Base-by-base conservation (phyloP, 148 eudicot genomes). In the Rheum nobile region DNA sequence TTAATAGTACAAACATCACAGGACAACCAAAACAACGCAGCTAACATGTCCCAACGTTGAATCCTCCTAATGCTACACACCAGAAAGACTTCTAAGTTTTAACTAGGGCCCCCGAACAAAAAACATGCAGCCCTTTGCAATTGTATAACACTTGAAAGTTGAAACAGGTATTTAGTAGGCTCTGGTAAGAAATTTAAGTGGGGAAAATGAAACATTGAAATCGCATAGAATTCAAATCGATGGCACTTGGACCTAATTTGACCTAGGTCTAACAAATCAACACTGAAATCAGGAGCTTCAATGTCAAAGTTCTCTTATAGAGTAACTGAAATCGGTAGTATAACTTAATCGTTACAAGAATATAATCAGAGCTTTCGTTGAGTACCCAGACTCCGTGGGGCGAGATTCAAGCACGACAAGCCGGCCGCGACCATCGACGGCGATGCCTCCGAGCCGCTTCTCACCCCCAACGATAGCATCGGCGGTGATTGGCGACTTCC, bases 401-500 rank as follows among this genome's bases (percentile, higher is more conserved):
- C 97, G 91, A 69, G 90, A 85, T 67, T 94, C 98, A 38, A 91
- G 84, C 96, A 91, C 88, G 80, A 89, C 76, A 52, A 91, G 91
- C 19, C 82, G 84, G 43, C 93, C 96, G 0, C n/a, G 42, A 6
- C 90, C 83, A 52, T 91, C 98, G 19, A 89, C 91, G 10, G 93
- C 79, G 71, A 83, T 67, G 65, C 90, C 98, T 24, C 96, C 96
- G 38, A 94, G 88, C 2, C 98, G 84, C 75, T 89, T 91, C 32
- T 82, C 80, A 10, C 90, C 89, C 38, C 96, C 91, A 68, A 95
- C 79, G 70, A 91, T 85, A 61, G 85, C 76, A 73, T 94, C 96
- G 42, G 97, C 87, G 61, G 96, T 91, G 82, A 94, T 86, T 32
- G 98, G 96, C 41, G 96, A 94, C 79, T 85, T 88, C 98, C 98